A percentile compares a stretch with the other conserved stretches of the same genome.
Conservation (phyloP, 108 stramenopile genomes). For the Skeletonema tropicum region DNA sequence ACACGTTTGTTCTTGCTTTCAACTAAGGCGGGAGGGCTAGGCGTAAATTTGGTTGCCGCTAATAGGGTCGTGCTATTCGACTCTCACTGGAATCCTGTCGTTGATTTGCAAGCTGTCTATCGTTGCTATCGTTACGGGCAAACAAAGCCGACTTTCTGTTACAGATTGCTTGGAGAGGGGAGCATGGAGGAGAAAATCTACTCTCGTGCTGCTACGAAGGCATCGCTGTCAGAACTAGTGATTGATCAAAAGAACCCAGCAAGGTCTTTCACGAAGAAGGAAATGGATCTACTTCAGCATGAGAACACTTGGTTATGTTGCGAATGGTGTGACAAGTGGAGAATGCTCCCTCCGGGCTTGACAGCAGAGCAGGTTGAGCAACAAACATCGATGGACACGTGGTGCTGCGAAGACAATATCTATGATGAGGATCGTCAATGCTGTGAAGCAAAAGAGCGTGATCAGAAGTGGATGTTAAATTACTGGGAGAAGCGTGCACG, state of each 20-base stretch:
- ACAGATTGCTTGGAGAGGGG: constrained; percentile 77
- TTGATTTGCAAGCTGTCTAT: constrained; percentile 65
- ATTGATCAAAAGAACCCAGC: constrained; percentile 66
- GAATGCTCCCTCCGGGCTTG: constrained; percentile 38
- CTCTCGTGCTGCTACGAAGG: constrained; percentile 65
- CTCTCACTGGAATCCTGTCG: constrained; percentile 69
- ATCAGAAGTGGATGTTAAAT: not conserved
- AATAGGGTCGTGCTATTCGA: constrained; percentile 71
- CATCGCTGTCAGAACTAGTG: constrained; percentile 59
- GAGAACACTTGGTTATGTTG: constrained; percentile 64
- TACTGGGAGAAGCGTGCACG: constrained; percentile 14
- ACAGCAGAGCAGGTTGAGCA: constrained; percentile 3
- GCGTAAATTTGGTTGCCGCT: constrained; percentile 51
- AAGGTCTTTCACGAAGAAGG: constrained; percentile 57
- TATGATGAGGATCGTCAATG: constrained; percentile 5
- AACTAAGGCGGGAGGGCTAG: constrained; percentile 43
- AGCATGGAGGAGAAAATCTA: constrained; percentile 85
- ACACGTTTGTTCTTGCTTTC: constrained; percentile 53
- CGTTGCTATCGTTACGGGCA: constrained; percentile 80
- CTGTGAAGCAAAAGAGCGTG: constrained; percentile 12
- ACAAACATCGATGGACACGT: constrained; percentile 27
- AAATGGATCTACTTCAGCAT: constrained; percentile 54
- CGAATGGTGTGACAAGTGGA: constrained; percentile 60
- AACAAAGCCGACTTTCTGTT: constrained; percentile 64
- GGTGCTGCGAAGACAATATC: constrained; percentile 51